Percentiles rank a stretch among this genome's conserved stretches.
phyloP scores from a whole-genome alignment of 345 rosid genomes.

The Lepidium aucheri region DNA sequence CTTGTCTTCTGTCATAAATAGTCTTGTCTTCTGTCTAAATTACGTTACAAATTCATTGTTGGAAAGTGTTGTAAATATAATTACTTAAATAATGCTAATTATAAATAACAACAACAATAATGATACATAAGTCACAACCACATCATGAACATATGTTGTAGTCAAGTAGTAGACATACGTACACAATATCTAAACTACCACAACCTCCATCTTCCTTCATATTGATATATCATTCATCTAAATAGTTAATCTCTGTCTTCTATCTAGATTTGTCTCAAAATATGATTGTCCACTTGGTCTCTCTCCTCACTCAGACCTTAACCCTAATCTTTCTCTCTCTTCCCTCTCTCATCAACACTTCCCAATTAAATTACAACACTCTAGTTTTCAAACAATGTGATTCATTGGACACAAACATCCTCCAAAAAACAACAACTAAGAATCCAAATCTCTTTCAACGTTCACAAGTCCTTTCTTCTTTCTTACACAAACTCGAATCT shows the following conservation, averaged over 20 bases:
- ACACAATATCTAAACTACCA: constrained; percentile 20
- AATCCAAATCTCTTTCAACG: constrained; percentile 18
- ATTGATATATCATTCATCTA: not conserved
- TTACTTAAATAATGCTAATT: too few species aligned
- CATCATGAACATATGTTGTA: not conserved
- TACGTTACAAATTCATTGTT: too few species aligned
- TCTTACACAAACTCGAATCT: constrained; percentile 37
- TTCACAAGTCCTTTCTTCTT: constrained; percentile 32
- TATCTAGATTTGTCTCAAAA: not conserved
- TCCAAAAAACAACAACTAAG: not conserved
- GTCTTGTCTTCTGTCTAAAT: too few species aligned
- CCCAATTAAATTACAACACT: constrained; percentile 33
- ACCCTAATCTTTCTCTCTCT: constrained; percentile 10
- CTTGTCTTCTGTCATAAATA: too few species aligned
- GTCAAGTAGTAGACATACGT: not conserved
- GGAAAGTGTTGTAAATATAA: too few species aligned
- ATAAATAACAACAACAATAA: too few species aligned
- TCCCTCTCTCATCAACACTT: not conserved
- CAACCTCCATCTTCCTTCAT: not conserved
- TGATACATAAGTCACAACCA: constrained; percentile 13
- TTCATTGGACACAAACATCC: constrained; percentile 4
- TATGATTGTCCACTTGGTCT: constrained; percentile 6
- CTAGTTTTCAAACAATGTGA: constrained; percentile 51
- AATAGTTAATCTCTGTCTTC: not conserved
- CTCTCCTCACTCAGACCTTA: constrained; percentile 18